These are phyloP conservation scores for Apophysomyces trapeziformis DNA, from an alignment of 371 early-diverging fungal species.

Conservation along the genomic window DNA sequence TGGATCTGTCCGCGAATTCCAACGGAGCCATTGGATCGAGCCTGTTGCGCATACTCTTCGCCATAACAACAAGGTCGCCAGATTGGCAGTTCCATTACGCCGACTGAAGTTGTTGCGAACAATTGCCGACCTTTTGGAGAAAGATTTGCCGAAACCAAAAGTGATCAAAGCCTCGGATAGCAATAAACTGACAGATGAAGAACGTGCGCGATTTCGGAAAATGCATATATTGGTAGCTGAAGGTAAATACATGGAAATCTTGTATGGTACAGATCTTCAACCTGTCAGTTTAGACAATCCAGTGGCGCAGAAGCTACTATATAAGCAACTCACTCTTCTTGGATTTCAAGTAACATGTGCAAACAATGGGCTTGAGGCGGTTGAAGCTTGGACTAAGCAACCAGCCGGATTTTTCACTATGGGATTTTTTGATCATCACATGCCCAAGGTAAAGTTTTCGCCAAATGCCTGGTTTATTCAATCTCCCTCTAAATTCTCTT, in stretches of 20 bases:
- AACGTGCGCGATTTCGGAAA: conserved; percentile 33
- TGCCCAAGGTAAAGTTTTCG: conserved; percentile 41
- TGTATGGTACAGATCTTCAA: neutral
- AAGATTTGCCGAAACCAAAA: neutral
- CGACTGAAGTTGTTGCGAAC: conserved; percentile 50
- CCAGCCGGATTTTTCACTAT: conserved; percentile 37
- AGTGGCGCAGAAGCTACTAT: conserved; percentile 47
- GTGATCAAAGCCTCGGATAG: neutral
- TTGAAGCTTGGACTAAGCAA: conserved; percentile 38
- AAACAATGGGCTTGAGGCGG: conserved; percentile 50
- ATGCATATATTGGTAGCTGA: conserved; percentile 49
- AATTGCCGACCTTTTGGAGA: conserved; percentile 33
- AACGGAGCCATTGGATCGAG: conserved; percentile 19
- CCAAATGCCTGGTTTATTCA: neutral
- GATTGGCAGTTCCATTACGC: conserved; percentile 60
- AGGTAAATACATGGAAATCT: conserved; percentile 26
- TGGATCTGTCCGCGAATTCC: conserved; percentile 22
- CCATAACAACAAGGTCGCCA: conserved; percentile 32
- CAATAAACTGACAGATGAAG: conserved; percentile 33
- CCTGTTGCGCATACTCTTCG: conserved; percentile 21
- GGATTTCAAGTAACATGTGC: conserved; percentile 50
- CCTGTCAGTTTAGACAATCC: conserved; percentile 38
- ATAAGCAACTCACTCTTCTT: conserved; percentile 46
- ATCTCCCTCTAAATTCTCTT: neutral
- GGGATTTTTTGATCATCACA: conserved; percentile 55